Base-by-base conservation (phyloP, 768 basidiomycete species). In the Trametes cinnabarina region DNA sequence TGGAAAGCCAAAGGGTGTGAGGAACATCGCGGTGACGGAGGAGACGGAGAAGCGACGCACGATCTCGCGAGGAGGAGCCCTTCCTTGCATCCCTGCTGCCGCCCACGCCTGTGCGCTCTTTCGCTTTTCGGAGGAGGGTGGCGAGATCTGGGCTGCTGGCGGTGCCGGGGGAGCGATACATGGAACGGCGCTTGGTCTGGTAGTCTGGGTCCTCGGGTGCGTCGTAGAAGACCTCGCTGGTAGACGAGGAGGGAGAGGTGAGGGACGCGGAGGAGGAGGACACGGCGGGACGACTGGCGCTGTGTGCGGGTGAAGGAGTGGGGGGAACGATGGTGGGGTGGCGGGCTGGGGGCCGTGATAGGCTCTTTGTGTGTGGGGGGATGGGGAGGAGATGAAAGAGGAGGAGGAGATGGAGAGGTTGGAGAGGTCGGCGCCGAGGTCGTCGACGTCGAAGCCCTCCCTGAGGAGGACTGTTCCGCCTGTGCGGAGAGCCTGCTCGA, bases 91-190 rank as follows among this genome's bases (percentile, higher is more conserved):
- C 66, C 55, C 43, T 61, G 30, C 47, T 53, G 15, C 52, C 56
- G 28, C 28, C 68, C 65, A 54, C 72, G 68, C 57, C 67, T 73
- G 83, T 83, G 48, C 81, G 76, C 66, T 88, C 88, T 72, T 87
- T 92, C 15, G 90, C 88, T 73, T 94, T 94, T 60, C 87, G 81
- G 51, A 94, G 71, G 51, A 97, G 79, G 10, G 92, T 94, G 4
- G 92, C 92, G 20, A 97, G 79, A 73, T 98, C 94, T 25, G 94
- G 95, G 68, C 89, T 93, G 65, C 90, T 92, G 32, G 93, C 89
- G 8, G 92, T 95, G 41, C 93, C 94, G 11, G 90, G 81, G 19
- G 90, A 88, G 56, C 94, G 81, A 70, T 94, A 94, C 76, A 97
- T 83, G 61, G 89, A 91, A 48, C 92, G 82, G 43, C 92, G 82